Evolutionary conservation across 2,329 filamentous ascomycete species (phyloP).

Genomic region (Hymenoscyphus repandus): DNA sequence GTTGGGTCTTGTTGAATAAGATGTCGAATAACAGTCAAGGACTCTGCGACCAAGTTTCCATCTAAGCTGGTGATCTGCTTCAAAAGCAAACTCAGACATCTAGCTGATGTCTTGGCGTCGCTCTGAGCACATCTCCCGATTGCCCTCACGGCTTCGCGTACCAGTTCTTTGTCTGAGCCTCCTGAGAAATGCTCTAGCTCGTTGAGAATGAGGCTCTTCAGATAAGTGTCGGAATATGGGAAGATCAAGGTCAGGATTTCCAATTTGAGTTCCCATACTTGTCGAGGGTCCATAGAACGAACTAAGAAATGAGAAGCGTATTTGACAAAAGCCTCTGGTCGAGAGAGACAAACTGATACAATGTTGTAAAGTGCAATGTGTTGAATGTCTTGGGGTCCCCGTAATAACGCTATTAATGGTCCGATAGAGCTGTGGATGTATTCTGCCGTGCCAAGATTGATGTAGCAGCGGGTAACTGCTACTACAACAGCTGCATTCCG

Average conservation of each 20-base stretch:
- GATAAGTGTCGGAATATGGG: constrained; percentile 67
- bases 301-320: constrained; percentile 89
- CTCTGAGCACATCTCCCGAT: constrained; percentile 90
- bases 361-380: constrained; percentile 91
- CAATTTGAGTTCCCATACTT: constrained; percentile 87
- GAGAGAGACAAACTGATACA: constrained; percentile 77
- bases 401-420: constrained; percentile 78
- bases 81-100: constrained; percentile 78
- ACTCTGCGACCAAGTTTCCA: constrained; percentile 83
- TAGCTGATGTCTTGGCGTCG: constrained; percentile 62
- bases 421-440: constrained; percentile 74
- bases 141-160: constrained; percentile 84
- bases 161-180: constrained; percentile 67
- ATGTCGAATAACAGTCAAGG: constrained; percentile 89
- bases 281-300: constrained; percentile 68
- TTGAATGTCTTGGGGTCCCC: constrained; percentile 81
- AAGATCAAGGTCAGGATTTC: constrained; percentile 90
- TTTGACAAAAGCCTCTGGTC: constrained; percentile 76
- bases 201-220: constrained; percentile 82
- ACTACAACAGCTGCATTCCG: constrained; percentile 91
- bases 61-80: constrained; percentile 85
- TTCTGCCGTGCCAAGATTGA: constrained; percentile 73
- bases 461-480: constrained; percentile 78
- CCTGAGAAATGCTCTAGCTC: constrained; percentile 92
- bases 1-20: constrained; percentile 87